These are phyloP conservation scores for Globisporangium emineosum DNA, from an alignment of 352 stramenopile species.

Conservation along the genomic window DNA sequence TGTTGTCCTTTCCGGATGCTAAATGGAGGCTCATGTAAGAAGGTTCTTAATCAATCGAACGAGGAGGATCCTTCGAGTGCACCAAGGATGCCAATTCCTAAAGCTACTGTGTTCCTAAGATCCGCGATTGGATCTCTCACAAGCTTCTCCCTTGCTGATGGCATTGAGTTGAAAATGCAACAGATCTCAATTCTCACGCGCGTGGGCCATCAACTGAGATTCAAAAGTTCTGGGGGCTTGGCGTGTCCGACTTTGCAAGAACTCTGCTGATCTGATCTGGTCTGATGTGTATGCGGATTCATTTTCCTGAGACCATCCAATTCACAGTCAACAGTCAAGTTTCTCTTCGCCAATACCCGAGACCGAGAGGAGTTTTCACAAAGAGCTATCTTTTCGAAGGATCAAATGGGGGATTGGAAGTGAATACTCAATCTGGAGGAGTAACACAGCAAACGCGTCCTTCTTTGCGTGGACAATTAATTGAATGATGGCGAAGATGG, in stretches of 20 bases:
- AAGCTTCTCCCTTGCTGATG: neutral
- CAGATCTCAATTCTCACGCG: too few species aligned
- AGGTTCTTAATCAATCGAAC: neutral
- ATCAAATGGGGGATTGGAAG: neutral
- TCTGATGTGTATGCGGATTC: neutral
- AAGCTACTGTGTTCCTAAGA: neutral
- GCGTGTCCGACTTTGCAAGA: too few species aligned
- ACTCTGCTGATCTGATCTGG: constrained; percentile 1
- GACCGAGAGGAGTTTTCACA: too few species aligned
- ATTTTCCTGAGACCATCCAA: neutral
- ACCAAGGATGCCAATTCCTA: neutral
- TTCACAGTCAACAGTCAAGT: neutral
- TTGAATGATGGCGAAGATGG: neutral
- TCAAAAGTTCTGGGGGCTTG: neutral
- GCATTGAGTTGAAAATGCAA: neutral
- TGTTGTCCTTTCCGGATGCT: neutral
- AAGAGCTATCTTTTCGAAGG: too few species aligned
- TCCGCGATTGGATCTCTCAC: neutral
- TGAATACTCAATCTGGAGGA: neutral
- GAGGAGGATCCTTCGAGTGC: neutral
- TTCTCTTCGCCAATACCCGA: neutral
- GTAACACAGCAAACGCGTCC: neutral
- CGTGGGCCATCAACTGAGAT: neutral
- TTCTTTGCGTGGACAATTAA: neutral
- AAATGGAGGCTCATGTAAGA: neutral